Percentiles rank a stretch among this genome's conserved stretches.
phyloP scores from a whole-genome alignment of 2,329 filamentous ascomycete genomes.

The Colletotrichum sublineola region DNA sequence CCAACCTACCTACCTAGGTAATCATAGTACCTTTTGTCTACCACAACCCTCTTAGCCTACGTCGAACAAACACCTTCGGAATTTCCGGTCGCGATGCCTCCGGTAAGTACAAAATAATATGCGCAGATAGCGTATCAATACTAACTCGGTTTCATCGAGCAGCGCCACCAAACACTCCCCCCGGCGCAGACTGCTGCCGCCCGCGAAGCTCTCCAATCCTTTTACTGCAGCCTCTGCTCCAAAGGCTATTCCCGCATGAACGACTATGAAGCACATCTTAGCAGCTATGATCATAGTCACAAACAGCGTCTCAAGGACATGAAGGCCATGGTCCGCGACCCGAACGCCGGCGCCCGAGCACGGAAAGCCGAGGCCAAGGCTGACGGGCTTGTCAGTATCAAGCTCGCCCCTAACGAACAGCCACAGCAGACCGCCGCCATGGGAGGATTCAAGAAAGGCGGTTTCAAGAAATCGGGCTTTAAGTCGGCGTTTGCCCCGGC shows the following conservation, averaged over 20 bases:
- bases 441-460: slow-evolving; percentile 73
- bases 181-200: slow-evolving; percentile 73
- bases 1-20: not conserved
- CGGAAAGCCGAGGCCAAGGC: slow-evolving; percentile 79
- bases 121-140: slow-evolving; percentile 10
- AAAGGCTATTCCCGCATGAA: slow-evolving; percentile 97
- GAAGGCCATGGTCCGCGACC: slow-evolving; percentile 84
- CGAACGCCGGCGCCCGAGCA: slow-evolving; percentile 73
- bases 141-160: slow-evolving; percentile 22
- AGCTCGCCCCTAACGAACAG: slow-evolving; percentile 61
- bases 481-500: slow-evolving; percentile 79
- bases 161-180: slow-evolving; percentile 71
- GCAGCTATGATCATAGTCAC: slow-evolving; percentile 95
- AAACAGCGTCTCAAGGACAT: slow-evolving; percentile 90
- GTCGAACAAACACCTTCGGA: not conserved
- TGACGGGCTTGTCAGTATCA: slow-evolving; percentile 77
- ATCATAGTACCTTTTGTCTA: not conserved
- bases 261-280: slow-evolving; percentile 95
- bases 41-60: not conserved
- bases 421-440: slow-evolving; percentile 47
- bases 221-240: slow-evolving; percentile 88
- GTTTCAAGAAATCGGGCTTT: slow-evolving; percentile 87
- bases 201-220: slow-evolving; percentile 81
- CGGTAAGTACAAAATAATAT: slow-evolving; percentile 60
- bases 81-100: slow-evolving; percentile 61